These are phyloP conservation scores for Gossypium anomalum DNA, from an alignment of 345 rosid species.

Conservation along the genomic window DNA sequence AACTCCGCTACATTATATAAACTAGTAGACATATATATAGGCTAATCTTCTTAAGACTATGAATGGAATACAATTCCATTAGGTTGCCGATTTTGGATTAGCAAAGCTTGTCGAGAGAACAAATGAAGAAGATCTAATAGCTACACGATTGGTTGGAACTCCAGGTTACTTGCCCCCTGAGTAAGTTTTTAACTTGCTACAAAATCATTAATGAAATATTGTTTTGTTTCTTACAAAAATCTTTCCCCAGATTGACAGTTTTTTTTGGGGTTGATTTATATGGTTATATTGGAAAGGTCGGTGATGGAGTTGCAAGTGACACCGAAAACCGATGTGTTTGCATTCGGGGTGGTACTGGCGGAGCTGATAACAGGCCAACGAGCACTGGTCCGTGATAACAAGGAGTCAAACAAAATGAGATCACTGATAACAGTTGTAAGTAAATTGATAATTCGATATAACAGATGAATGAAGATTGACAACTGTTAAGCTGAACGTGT, in stretches of 20 bases:
- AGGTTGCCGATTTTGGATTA: conserved; percentile 75
- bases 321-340: conserved; percentile 56
- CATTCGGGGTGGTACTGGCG: conserved; percentile 61
- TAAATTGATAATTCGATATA: not conserved
- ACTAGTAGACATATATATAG: not conserved
- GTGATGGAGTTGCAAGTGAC: conserved; percentile 66
- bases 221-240: conserved; percentile 3
- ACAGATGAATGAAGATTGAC: not conserved
- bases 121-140: conserved; percentile 47
- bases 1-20: not conserved
- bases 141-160: conserved; percentile 58
- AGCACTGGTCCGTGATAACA: conserved; percentile 47
- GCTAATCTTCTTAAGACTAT: not conserved
- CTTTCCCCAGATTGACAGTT: not conserved
- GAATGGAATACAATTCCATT: not conserved
- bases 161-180: conserved; percentile 75
- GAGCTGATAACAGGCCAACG: conserved; percentile 65
- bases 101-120: conserved; percentile 55
- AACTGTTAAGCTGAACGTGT: not conserved
- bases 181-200: conserved; percentile 25
- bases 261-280: not conserved
- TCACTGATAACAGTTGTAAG: conserved; percentile 48
- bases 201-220: no score
- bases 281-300: conserved; percentile 32
- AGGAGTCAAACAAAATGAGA: conserved; percentile 42